These are phyloP conservation scores for Ochromonas danica DNA, from an alignment of 108 stramenopile genomes.

Conservation along the genomic window DNA sequence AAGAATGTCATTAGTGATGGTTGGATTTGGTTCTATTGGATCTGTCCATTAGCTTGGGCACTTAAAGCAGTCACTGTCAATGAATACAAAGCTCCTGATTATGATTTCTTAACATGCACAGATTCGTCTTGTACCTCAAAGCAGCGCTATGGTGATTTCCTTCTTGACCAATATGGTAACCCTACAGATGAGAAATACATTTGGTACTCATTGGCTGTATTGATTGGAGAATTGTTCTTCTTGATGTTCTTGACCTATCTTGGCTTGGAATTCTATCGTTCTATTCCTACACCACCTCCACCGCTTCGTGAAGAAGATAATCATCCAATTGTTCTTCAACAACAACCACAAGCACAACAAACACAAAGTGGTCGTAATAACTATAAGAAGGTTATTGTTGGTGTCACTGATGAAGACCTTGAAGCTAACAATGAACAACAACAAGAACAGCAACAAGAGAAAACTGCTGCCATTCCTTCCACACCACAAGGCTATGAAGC, in stretches of 20 bases:
- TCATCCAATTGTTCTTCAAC: too few species aligned
- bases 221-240: neutral
- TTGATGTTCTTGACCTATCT: neutral
- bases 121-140: neutral
- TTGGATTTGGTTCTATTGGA: constrained; percentile 48
- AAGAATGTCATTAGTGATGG: constrained; percentile 37
- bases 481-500: too few species aligned
- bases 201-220: constrained; percentile 10
- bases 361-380: too few species aligned
- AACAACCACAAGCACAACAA: too few species aligned
- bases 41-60: constrained; percentile 46
- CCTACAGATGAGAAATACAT: neutral
- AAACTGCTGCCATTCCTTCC: too few species aligned
- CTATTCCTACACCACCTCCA: neutral
- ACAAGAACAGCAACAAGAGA: too few species aligned
- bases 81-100: constrained; percentile 37
- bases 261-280: neutral
- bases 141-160: neutral
- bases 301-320: too few species aligned
- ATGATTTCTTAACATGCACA: neutral
- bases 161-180: neutral
- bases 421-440: too few species aligned
- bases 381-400: too few species aligned
- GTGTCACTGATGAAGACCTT: too few species aligned
- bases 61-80: constrained; percentile 35